Evolutionary conservation across 2,329 filamentous ascomycete species (phyloP).

Genomic region (Monosporascus sp.): DNA sequence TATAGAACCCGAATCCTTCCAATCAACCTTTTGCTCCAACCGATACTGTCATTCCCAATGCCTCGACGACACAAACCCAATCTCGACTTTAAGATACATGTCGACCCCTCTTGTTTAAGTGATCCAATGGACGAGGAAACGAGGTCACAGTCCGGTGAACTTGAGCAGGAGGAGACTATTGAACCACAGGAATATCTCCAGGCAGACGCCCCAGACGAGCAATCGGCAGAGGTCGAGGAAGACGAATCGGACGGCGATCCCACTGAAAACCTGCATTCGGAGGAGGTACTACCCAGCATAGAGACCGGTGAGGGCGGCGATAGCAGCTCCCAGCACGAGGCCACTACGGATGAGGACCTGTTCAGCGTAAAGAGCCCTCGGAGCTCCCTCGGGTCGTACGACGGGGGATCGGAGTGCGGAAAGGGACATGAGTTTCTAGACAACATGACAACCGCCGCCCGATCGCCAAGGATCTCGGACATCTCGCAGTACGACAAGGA

Average conservation of each 20-base stretch:
- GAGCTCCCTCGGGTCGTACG: constrained; percentile 51
- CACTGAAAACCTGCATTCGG: not conserved
- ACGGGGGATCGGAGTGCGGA: constrained; percentile 26
- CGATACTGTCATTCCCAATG: constrained; percentile 10
- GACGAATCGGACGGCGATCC: not conserved
- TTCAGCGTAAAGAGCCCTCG: constrained; percentile 55
- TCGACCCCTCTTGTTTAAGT: constrained; percentile 40
- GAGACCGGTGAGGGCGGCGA: constrained; percentile 27
- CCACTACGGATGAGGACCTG: constrained; percentile 47
- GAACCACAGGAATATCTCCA: not conserved
- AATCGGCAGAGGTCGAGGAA: not conserved
- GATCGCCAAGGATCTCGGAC: constrained; percentile 44
- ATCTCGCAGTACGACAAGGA: constrained; percentile 44
- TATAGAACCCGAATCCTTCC: not conserved
- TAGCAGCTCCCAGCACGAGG: constrained; percentile 46
- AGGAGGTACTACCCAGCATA: constrained; percentile 16
- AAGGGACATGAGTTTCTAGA: constrained; percentile 23
- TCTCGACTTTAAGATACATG: constrained; percentile 43
- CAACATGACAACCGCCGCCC: constrained; percentile 27
- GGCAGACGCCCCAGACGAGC: not conserved
- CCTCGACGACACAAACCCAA: constrained; percentile 24
- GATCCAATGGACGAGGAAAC: constrained; percentile 35
- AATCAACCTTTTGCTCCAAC: not conserved
- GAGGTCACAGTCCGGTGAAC: constrained; percentile 5
- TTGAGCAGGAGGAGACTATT: constrained; percentile 1